phyloP scores from a whole-genome alignment of 139 green algal species.

The Coccomyxa sp. region DNA sequence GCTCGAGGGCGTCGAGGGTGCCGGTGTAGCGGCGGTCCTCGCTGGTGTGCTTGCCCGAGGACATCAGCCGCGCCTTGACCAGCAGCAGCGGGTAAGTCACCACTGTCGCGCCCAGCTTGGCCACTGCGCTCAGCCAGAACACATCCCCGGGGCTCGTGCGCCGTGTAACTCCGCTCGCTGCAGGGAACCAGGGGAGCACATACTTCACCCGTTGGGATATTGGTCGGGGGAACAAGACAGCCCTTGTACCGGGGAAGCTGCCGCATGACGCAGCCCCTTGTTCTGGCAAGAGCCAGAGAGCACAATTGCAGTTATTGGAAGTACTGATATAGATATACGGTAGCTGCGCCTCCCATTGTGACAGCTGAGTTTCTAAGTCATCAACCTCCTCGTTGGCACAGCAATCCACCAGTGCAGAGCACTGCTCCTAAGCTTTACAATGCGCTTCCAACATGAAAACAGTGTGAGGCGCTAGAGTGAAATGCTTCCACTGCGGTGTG shows the following conservation, averaged over 20 bases:
- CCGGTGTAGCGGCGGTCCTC: slow-evolving; percentile 54
- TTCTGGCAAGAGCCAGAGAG: not conserved
- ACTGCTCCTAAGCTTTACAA: no score
- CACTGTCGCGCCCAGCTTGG: slow-evolving; percentile 90
- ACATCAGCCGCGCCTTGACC: slow-evolving; percentile 81
- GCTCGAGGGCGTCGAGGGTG: slow-evolving; percentile 48
- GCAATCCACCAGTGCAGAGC: no score
- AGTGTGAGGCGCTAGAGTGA: no score
- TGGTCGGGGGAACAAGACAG: no score
- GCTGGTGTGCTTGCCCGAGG: slow-evolving; percentile 33
- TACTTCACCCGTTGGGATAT: not conserved
- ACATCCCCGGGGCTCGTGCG: slow-evolving; percentile 55
- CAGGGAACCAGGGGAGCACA: not conserved
- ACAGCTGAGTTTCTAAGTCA: no score
- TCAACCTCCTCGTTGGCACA: no score
- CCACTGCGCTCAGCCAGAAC: slow-evolving; percentile 76
- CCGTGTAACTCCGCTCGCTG: slow-evolving; percentile 1
- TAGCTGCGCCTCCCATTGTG: no score
- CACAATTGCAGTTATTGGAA: not conserved
- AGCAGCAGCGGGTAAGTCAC: slow-evolving; percentile 92
- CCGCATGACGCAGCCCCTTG: not conserved
- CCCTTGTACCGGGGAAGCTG: not conserved
- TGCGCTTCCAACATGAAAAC: no score
- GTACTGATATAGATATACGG: not conserved
- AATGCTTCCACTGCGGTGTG: no score